A percentile compares a stretch with the other conserved stretches of the same genome.
Conservation (phyloP, 345 rosid species). For the Cardiospermum halicacabum region DNA sequence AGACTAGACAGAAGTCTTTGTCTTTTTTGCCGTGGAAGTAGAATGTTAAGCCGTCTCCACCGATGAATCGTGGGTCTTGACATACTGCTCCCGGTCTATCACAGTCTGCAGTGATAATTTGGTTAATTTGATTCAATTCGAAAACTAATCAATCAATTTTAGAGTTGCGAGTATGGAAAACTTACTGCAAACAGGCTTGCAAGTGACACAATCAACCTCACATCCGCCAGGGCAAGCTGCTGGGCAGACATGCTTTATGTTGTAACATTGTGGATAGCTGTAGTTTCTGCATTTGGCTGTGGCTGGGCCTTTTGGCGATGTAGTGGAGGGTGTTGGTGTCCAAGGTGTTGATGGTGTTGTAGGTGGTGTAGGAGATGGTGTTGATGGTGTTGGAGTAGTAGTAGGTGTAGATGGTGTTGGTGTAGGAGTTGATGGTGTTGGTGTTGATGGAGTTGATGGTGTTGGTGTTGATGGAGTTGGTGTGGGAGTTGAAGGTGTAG, state of each 20-base stretch:
- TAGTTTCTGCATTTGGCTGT: constrained; percentile 36
- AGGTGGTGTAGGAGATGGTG: constrained; percentile 14
- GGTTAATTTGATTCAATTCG: too few relatives aligned
- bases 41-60: constrained; percentile 61
- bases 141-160: too few relatives aligned
- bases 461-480: constrained; percentile 14
- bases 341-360: constrained; percentile 24
- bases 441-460: constrained; percentile 12
- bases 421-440: constrained; percentile 10
- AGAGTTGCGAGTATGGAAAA: neutral
- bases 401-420: constrained; percentile 6
- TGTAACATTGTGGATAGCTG: constrained; percentile 37
- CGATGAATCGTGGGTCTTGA: constrained; percentile 67
- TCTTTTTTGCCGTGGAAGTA: constrained; percentile 74
- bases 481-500: constrained; percentile 17
- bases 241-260: constrained; percentile 39
- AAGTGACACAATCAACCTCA: constrained; percentile 52
- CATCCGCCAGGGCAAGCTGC: constrained; percentile 44
- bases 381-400: constrained; percentile 12
- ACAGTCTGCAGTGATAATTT: constrained; percentile 36
- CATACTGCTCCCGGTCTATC: constrained; percentile 55
- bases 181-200: constrained; percentile 62
- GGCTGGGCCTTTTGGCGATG: constrained; percentile 13
- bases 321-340: constrained; percentile 16
- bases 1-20: constrained; percentile 40